A percentile compares a stretch with the other conserved stretches of the same genome.
These are phyloP conservation scores for Murraya koenigii DNA, from an alignment of 345 rosid genomes.

Conservation along the genomic window DNA sequence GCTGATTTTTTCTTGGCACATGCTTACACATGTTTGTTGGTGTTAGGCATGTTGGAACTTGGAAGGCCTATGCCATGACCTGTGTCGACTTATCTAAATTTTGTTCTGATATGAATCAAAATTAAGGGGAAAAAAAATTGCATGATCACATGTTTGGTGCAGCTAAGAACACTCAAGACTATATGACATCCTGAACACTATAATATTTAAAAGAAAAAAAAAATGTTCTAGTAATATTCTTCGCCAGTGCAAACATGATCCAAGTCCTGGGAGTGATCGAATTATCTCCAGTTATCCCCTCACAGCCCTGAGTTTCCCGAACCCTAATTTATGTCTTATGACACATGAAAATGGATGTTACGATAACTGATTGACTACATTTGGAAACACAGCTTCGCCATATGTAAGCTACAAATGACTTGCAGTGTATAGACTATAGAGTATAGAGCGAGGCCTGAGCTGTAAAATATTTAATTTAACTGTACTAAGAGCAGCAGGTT, in stretches of 20 bases:
- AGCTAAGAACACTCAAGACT: background rate
- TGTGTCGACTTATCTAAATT: background rate
- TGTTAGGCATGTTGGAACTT: slow-evolving; percentile 14
- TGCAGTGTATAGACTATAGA: background rate
- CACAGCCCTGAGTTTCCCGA: too few species aligned
- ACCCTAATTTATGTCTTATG: too few species aligned
- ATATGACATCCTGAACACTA: background rate
- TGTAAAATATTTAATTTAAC: too few species aligned
- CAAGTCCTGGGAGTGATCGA: too few species aligned
- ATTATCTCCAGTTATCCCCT: too few species aligned
- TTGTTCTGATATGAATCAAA: slow-evolving; percentile 3
- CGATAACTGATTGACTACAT: too few species aligned
- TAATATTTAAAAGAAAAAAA: too few species aligned
- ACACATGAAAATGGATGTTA: too few species aligned
- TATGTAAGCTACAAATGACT: background rate
- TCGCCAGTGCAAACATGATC: too few species aligned
- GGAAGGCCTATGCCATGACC: background rate
- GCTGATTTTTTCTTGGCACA: slow-evolving; percentile 15
- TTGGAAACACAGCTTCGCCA: background rate
- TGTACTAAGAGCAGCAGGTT: background rate
- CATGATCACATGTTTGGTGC: background rate
- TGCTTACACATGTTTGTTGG: slow-evolving; percentile 33
- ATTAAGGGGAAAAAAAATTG: background rate
- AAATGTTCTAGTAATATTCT: too few species aligned
- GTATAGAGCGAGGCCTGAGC: too few species aligned